Evolutionary conservation across 768 basidiomycete species (phyloP).

Genomic region (Basidioascus undulatus): DNA sequence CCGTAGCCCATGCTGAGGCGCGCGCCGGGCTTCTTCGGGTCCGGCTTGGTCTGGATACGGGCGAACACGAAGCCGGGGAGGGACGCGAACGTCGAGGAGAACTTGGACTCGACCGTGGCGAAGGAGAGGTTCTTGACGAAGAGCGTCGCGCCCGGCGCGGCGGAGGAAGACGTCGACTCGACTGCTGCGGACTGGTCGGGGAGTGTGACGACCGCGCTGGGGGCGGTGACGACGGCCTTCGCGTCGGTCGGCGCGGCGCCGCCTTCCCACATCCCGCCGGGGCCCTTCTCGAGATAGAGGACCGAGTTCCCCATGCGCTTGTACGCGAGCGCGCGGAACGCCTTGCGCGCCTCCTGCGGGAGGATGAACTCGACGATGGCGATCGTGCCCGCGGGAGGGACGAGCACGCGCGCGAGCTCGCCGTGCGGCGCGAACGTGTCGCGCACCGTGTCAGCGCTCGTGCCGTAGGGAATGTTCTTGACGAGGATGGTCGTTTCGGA

Average conservation of each 20-base stretch:
- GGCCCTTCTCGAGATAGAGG: slow-evolving; percentile 80
- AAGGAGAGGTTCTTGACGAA: slow-evolving; percentile 94
- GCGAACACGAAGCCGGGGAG: slow-evolving; percentile 66
- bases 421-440: slow-evolving; percentile 61
- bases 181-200: slow-evolving; percentile 8
- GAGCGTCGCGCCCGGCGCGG: slow-evolving; percentile 49
- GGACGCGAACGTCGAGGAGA: slow-evolving; percentile 42
- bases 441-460: slow-evolving; percentile 44
- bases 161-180: too few species aligned
- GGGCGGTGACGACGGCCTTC: slow-evolving; percentile 1
- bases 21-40: slow-evolving; percentile 35
- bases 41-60: slow-evolving; percentile 62
- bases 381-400: slow-evolving; percentile 82
- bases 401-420: slow-evolving; percentile 38
- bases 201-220: not conserved
- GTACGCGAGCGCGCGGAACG: slow-evolving; percentile 64
- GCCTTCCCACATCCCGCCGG: slow-evolving; percentile 53
- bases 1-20: slow-evolving; percentile 86
- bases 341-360: slow-evolving; percentile 41
- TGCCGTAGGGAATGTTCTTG: slow-evolving; percentile 91
- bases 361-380: slow-evolving; percentile 72
- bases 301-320: slow-evolving; percentile 67
- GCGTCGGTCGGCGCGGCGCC: slow-evolving; percentile 14
- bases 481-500: slow-evolving; percentile 71
- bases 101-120: slow-evolving; percentile 51